phyloP scores from a whole-genome alignment of 2,329 filamentous ascomycete genomes.

The Mycocentrospora acerina region DNA sequence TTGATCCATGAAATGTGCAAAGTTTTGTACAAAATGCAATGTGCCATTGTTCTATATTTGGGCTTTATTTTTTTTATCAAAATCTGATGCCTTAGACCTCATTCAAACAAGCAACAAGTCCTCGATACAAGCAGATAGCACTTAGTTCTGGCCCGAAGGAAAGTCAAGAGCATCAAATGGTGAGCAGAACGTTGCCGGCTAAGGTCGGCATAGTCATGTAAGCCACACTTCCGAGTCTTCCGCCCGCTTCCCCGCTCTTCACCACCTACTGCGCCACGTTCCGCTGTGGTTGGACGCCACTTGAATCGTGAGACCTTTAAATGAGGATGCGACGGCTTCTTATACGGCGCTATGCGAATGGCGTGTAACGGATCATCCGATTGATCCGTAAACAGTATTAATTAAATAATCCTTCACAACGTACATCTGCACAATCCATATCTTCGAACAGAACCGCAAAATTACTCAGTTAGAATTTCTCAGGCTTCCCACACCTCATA shows the following conservation, averaged over 20 bases:
- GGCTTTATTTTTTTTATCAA: no score
- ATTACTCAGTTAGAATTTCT: no score
- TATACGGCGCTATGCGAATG: constrained; percentile 2
- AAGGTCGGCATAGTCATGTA: constrained; percentile 4
- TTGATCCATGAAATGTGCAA: no score
- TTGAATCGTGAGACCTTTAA: constrained; percentile 3
- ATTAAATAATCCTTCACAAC: constrained; percentile 1
- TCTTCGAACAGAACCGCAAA: background rate
- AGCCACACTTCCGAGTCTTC: constrained; percentile 8
- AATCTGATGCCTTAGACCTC: no score
- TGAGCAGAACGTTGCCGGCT: constrained; percentile 2
- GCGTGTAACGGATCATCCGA: constrained; percentile 4
- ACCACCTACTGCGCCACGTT: constrained; percentile 10
- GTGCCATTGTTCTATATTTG: no score
- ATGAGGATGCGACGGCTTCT: constrained; percentile 8
- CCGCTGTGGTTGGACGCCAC: constrained; percentile 5
- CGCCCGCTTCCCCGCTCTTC: constrained; percentile 8
- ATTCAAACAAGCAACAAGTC: no score
- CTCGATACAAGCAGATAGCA: no score
- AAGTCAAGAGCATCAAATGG: constrained; percentile 1
- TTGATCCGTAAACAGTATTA: constrained; percentile 4
- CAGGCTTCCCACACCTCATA: no score
- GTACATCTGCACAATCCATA: background rate
- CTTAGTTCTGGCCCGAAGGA: no score
- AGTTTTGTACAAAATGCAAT: no score